Conservation (phyloP, 306 rosid genomes). For the Rosa multiflora region DNA sequence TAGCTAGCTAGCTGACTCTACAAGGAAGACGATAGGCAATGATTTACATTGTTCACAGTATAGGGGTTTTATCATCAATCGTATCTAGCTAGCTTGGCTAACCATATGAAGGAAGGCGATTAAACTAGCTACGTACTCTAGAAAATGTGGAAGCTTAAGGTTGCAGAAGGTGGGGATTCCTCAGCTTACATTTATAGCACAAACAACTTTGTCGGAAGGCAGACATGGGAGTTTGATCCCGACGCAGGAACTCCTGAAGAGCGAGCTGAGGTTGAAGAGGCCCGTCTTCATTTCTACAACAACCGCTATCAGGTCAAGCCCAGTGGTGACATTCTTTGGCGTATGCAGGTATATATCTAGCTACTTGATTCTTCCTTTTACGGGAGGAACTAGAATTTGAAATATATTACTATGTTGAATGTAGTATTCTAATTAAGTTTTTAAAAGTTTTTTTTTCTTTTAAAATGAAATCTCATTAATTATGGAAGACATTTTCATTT, state of each 20-base stretch:
- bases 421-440: no score
- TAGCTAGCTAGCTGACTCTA: no score
- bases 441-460: no score
- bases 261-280: conserved; percentile 15
- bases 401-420: no score
- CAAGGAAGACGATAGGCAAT: not conserved
- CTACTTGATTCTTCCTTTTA: not conserved
- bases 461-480: no score
- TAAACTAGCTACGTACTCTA: not conserved
- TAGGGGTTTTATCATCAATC: not conserved
- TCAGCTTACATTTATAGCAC: conserved; percentile 31
- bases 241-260: conserved; percentile 3
- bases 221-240: conserved; percentile 18
- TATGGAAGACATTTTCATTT: no score
- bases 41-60: not conserved
- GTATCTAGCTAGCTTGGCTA: not conserved
- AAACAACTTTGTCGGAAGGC: conserved; percentile 23
- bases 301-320: conserved; percentile 14
- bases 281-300: conserved; percentile 13
- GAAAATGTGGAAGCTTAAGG: conserved; percentile 12
- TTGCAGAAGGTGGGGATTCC: conserved; percentile 4
- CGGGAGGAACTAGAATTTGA: no score
- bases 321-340: conserved; percentile 11
- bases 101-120: not conserved
- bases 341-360: not conserved